Evolutionary conservation across 2,329 filamentous ascomycete genomes (phyloP), one percentile per base, ranked within the genome.

Genomic region (Phaeoacremonium minimum): DNA sequence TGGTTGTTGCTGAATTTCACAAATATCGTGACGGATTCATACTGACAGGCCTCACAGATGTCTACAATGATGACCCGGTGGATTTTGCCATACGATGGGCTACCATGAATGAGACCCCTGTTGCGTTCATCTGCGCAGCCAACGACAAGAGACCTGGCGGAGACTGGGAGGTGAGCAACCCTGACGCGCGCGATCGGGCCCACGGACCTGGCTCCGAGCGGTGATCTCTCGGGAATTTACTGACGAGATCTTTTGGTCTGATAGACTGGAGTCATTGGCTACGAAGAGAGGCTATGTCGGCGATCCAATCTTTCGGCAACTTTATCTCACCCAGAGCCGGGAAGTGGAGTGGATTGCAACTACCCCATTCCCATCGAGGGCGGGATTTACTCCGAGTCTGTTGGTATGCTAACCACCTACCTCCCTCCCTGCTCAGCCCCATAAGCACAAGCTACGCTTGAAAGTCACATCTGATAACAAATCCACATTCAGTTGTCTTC

Each of bases 141-240:
- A 87, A 89, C 60, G 85, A 89, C 55, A 85, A 83, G 52, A 71
- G 83, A 26, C 73, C 85, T 1, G 85, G 85, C 8, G 85, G 85
- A n/a, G 84, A 89, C 53, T 90, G 85, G 85, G 84, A 88, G n/a
- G 49, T n/a, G n/a, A n/a, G n/a, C n/a, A n/a, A n/a, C n/a, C n/a
- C n/a, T n/a, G n/a, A n/a, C n/a, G n/a, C n/a, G n/a, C n/a, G n/a
- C n/a, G n/a, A n/a, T n/a, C n/a, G n/a, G n/a, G n/a, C n/a, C n/a
- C n/a, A n/a, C n/a, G n/a, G n/a, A n/a, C n/a, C n/a, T n/a, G n/a
- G n/a, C n/a, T n/a, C n/a, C n/a, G n/a, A n/a, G n/a, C n/a, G n/a
- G n/a, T n/a, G n/a, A n/a, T n/a, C n/a, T n/a, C n/a, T n/a, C n/a
- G n/a, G n/a, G n/a, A n/a, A n/a, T n/a, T n/a, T n/a, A n/a, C n/a